These are phyloP conservation scores for Cryptococcus maquisensis DNA, from an alignment of 1,284 basidiomycete genomes.

Conservation along the genomic window DNA sequence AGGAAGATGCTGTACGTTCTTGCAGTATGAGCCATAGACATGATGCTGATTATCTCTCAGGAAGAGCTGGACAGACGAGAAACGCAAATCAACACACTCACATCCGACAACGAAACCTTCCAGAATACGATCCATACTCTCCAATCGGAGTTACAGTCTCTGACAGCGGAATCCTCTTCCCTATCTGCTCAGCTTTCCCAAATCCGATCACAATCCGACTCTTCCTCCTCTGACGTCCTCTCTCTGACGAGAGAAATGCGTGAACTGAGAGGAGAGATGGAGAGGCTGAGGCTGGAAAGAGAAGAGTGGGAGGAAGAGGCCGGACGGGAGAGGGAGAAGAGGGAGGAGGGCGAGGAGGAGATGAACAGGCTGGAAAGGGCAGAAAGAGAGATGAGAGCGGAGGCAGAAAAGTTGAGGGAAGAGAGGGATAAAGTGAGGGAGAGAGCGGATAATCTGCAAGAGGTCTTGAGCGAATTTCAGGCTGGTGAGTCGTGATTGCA, in stretches of 20 bases:
- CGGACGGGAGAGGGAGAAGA: constrained; percentile 65
- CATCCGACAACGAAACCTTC: constrained; percentile 70
- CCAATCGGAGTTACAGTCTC: constrained; percentile 67
- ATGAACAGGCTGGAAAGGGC: constrained; percentile 62
- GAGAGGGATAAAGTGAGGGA: constrained; percentile 67
- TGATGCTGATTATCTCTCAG: constrained; percentile 50
- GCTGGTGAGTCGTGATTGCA: constrained; percentile 57
- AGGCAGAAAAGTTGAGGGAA: constrained; percentile 55
- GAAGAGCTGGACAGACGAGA: constrained; percentile 93
- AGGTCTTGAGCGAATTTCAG: constrained; percentile 93
- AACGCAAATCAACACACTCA: constrained; percentile 69
- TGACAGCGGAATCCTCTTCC: constrained; percentile 67
- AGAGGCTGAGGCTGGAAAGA: constrained; percentile 73
- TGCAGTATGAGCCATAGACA: background rate
- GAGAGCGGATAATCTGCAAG: constrained; percentile 77
- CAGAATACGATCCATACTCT: constrained; percentile 65
- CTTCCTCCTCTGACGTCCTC: constrained; percentile 63
- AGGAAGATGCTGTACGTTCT: constrained; percentile 85
- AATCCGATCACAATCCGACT: constrained; percentile 50
- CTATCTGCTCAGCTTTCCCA: constrained; percentile 64
- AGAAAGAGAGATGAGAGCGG: constrained; percentile 61
- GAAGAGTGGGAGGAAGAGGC: constrained; percentile 83
- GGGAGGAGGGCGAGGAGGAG: constrained; percentile 62
- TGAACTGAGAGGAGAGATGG: constrained; percentile 74
- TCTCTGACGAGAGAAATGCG: constrained; percentile 74